Evolutionary conservation across 2,329 filamentous ascomycete genomes (phyloP).

Genomic region (Capronia epimyces): DNA sequence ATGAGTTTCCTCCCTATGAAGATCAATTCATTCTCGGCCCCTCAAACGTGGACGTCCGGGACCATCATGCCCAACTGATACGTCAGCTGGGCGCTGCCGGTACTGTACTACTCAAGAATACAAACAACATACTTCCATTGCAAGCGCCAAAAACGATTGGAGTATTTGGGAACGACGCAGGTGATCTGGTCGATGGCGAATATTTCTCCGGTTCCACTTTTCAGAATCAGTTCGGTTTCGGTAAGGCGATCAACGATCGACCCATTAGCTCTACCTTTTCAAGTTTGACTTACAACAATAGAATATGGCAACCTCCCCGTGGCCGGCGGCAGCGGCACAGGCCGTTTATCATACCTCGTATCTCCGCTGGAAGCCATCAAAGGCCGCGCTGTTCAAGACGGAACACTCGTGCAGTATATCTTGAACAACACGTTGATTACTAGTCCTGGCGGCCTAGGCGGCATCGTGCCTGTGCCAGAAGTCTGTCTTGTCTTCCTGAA

Average conservation of each 20-base stretch:
- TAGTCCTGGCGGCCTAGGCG: slow-evolving; percentile 5
- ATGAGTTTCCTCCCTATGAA: slow-evolving; percentile 9
- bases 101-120: slow-evolving; percentile 53
- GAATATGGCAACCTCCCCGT: slow-evolving; percentile 26
- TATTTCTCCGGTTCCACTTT: slow-evolving; percentile 17
- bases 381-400: slow-evolving; percentile 26
- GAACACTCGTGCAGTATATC: slow-evolving; percentile 31
- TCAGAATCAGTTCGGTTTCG: slow-evolving; percentile 12
- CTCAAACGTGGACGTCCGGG: slow-evolving; percentile 46
- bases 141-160: slow-evolving; percentile 43
- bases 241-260: slow-evolving; percentile 60
- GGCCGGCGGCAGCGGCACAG: slow-evolving; percentile 32
- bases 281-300: neutral
- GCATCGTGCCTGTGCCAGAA: slow-evolving; percentile 36
- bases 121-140: slow-evolving; percentile 46
- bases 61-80: slow-evolving; percentile 32
- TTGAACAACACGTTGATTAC: slow-evolving; percentile 42
- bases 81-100: slow-evolving; percentile 53
- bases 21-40: slow-evolving; percentile 16
- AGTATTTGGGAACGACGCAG: slow-evolving; percentile 48
- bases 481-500: slow-evolving; percentile 58
- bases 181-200: slow-evolving; percentile 17
- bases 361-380: slow-evolving; percentile 33
- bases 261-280: neutral
- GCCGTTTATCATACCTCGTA: slow-evolving; percentile 31